Evolutionary conservation across 2,329 filamentous ascomycete species (phyloP).

Genomic region (Fusarium sp.): DNA sequence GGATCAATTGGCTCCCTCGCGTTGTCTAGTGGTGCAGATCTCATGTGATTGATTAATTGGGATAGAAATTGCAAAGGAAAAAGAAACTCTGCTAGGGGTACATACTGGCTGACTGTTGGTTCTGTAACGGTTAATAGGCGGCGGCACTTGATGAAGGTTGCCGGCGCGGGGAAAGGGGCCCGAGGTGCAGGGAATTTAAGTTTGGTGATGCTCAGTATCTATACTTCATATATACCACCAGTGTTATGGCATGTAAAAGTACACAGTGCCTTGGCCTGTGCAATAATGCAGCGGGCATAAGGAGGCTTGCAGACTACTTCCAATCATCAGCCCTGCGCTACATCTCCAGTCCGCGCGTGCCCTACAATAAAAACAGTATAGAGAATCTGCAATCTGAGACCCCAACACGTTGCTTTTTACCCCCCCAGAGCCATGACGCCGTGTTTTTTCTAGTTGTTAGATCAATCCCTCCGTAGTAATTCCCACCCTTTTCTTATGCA

Average conservation of each 20-base stretch:
- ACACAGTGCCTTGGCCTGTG: not conserved
- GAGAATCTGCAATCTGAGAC: not conserved
- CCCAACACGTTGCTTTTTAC: not conserved
- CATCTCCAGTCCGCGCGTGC: conserved; percentile 12
- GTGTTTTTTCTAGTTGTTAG: not conserved
- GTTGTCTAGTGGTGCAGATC: not conserved
- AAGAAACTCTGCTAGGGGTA: not conserved
- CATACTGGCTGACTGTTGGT: not conserved
- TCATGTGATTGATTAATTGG: not conserved
- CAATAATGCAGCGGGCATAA: conserved; percentile 16
- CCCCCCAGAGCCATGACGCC: not conserved
- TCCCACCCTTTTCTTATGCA: not conserved
- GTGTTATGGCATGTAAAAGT: not conserved
- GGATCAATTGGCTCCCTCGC: not conserved
- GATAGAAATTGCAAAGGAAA: conserved; percentile 4
- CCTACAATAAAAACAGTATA: conserved; percentile 2
- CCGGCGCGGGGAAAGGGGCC: conserved; percentile 12
- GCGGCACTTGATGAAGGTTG: conserved; percentile 15
- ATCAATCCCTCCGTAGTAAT: not conserved
- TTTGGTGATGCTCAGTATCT: not conserved
- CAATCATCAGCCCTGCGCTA: conserved; percentile 28
- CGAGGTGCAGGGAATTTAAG: not conserved
- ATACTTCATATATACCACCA: not conserved
- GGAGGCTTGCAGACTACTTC: conserved; percentile 16
- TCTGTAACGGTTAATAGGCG: conserved; percentile 4